Percentiles rank a stretch among this genome's conserved stretches.
phyloP scores from a whole-genome alignment of 176 grass and related monocot species.

The Otatea glauca region DNA sequence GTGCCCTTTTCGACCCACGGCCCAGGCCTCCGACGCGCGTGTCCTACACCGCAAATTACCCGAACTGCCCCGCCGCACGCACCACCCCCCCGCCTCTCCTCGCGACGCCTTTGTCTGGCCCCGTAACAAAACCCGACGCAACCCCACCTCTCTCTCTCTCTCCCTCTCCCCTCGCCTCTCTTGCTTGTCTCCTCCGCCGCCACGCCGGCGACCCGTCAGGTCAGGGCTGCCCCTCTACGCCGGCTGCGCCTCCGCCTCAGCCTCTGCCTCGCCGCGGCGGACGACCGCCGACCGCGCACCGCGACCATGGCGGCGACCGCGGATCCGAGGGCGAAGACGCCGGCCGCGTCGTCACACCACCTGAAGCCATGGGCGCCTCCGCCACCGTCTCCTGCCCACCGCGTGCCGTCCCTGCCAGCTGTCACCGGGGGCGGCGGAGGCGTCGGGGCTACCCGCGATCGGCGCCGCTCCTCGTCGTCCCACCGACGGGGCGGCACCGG shows the following conservation, averaged over 20 bases:
- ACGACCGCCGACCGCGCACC: not conserved
- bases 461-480: slow-evolving; percentile 45
- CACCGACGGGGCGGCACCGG: slow-evolving; percentile 23
- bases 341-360: slow-evolving; percentile 26
- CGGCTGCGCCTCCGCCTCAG: not conserved
- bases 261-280: not conserved
- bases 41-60: slow-evolving; percentile 29
- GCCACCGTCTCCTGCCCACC: slow-evolving; percentile 34
- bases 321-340: slow-evolving; percentile 66
- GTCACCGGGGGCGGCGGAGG: slow-evolving; percentile 23
- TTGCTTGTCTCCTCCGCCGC: slow-evolving; percentile 31
- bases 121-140: slow-evolving; percentile 51
- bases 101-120: slow-evolving; percentile 13
- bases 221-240: not conserved
- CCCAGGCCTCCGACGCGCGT: slow-evolving; percentile 32
- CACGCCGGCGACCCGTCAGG: slow-evolving; percentile 2
- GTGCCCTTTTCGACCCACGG: slow-evolving; percentile 43
- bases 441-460: slow-evolving; percentile 19
- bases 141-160: slow-evolving; percentile 7
- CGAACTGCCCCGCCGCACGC: slow-evolving; percentile 39
- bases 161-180: not conserved
- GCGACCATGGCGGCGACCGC: slow-evolving; percentile 68
- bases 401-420: slow-evolving; percentile 31
- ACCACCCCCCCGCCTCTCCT: slow-evolving; percentile 12
- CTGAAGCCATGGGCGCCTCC: slow-evolving; percentile 53